Percentiles rank a stretch among this genome's conserved stretches.
phyloP scores from a whole-genome alignment of 805 yeast species.

The Groenewaldozyma tartarivorans region DNA sequence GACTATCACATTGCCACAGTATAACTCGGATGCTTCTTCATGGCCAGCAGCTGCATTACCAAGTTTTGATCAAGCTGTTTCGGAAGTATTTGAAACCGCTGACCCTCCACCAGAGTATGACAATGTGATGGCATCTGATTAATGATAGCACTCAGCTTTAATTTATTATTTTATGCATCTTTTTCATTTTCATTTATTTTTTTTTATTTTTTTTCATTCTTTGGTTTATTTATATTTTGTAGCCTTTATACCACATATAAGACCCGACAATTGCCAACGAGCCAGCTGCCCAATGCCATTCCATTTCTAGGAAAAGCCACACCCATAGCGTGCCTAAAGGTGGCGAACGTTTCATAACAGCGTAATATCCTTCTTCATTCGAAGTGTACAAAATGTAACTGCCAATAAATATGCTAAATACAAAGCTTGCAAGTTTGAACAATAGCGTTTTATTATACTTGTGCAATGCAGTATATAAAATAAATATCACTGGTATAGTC shows the following conservation, averaged over 20 bases:
- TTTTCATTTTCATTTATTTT: no score
- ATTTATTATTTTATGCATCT: no score
- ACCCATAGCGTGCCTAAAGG: slow-evolving; percentile 33
- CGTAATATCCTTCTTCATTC: slow-evolving; percentile 29
- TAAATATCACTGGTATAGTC: slow-evolving; percentile 25
- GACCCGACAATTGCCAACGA: slow-evolving; percentile 19
- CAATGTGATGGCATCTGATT: neutral
- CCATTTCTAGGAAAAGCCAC: slow-evolving; percentile 32
- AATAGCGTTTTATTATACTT: slow-evolving; percentile 15
- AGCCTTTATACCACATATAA: slow-evolving; percentile 19
- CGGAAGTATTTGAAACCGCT: neutral
- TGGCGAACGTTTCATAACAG: slow-evolving; percentile 31
- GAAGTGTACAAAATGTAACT: slow-evolving; percentile 26
- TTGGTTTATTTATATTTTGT: slow-evolving; percentile 2
- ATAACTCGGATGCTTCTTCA: slow-evolving; percentile 11
- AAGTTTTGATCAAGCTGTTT: slow-evolving; percentile 10
- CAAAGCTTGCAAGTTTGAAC: slow-evolving; percentile 17
- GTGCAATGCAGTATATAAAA: slow-evolving; percentile 22
- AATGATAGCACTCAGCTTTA: no score
- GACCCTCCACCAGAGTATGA: slow-evolving; percentile 15
- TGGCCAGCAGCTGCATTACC: slow-evolving; percentile 5
- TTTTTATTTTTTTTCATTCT: neutral
- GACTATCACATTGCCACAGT: slow-evolving; percentile 24
- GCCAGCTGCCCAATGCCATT: slow-evolving; percentile 26
- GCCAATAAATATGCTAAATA: slow-evolving; percentile 23